Conservation (phyloP, 2,329 filamentous ascomycete genomes). For the Colletotrichum endophyticum region DNA sequence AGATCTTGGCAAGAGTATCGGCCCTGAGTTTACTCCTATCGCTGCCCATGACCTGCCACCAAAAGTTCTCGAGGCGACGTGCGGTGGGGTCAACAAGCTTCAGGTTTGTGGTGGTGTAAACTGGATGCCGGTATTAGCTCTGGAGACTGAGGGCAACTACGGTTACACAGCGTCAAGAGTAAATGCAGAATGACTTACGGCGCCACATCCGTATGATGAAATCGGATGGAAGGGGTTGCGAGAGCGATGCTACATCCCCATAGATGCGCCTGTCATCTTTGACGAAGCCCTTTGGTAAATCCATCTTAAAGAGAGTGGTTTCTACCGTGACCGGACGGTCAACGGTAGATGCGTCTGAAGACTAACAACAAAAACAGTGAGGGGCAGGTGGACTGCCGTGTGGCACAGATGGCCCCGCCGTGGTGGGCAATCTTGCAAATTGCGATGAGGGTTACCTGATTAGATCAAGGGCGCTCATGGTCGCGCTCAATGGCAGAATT, state of each 20-base stretch:
- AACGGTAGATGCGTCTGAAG: slow-evolving; percentile 8
- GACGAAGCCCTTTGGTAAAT: slow-evolving; percentile 23
- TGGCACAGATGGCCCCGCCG: slow-evolving; percentile 17
- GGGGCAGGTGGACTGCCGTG: background rate
- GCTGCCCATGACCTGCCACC: slow-evolving; percentile 71
- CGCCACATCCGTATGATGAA: slow-evolving; percentile 22
- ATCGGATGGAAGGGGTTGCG: slow-evolving; percentile 16
- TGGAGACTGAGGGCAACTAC: background rate
- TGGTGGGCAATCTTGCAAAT: slow-evolving; percentile 15
- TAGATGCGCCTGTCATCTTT: slow-evolving; percentile 23
- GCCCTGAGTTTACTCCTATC: slow-evolving; percentile 58
- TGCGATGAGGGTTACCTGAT: slow-evolving; percentile 16
- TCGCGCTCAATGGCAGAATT: slow-evolving; percentile 11
- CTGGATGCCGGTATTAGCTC: slow-evolving; percentile 35
- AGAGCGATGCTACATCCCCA: slow-evolving; percentile 16
- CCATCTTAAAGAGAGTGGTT: slow-evolving; percentile 18
- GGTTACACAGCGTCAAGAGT: background rate
- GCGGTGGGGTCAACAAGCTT: slow-evolving; percentile 66
- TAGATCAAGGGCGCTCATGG: slow-evolving; percentile 7
- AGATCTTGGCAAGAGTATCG: slow-evolving; percentile 58
- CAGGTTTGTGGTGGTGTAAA: slow-evolving; percentile 65
- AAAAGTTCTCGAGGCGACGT: slow-evolving; percentile 67
- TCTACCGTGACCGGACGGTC: slow-evolving; percentile 15
- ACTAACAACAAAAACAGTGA: background rate
- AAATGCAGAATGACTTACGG: slow-evolving; percentile 9